These are phyloP conservation scores for Saccharomycopsis sp. DNA, from an alignment of 805 yeast species.

Conservation along the genomic window DNA sequence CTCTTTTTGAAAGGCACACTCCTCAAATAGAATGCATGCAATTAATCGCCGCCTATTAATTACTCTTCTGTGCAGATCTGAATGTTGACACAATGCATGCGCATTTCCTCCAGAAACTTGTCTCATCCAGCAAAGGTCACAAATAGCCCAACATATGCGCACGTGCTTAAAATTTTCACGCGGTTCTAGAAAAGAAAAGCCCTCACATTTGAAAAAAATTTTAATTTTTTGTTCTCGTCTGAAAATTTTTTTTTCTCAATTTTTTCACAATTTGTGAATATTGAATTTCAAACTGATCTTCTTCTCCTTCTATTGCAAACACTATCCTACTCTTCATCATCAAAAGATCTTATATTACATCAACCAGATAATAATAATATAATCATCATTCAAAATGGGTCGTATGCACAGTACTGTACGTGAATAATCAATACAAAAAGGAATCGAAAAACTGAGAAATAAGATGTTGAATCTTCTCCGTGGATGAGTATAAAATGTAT, in stretches of 20 bases:
- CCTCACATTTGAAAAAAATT: not conserved
- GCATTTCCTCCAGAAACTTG: not conserved
- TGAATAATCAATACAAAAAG: constrained; percentile 27
- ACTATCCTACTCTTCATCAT: not conserved
- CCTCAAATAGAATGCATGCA: no score
- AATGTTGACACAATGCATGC: not conserved
- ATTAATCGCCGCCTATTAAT: not conserved
- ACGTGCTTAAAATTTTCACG: not conserved
- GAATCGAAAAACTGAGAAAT: not conserved
- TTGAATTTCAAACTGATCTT: not conserved
- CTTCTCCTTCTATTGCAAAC: not conserved
- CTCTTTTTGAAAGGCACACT: no score
- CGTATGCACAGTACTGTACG: constrained; percentile 98
- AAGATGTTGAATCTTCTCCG: not conserved
- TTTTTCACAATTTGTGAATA: not conserved
- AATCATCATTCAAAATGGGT: constrained; percentile 77
- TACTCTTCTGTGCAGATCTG: not conserved
- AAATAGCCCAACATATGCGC: not conserved
- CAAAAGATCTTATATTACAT: constrained; percentile 4
- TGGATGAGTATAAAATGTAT: not conserved
- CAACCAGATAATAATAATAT: constrained; percentile 25
- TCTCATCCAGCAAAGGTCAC: not conserved
- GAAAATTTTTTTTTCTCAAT: not conserved
- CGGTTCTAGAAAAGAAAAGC: not conserved
- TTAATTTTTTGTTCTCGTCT: not conserved